Percentiles rank a stretch among this genome's conserved stretches.
These are phyloP conservation scores for Pichia eremophila DNA, from an alignment of 805 yeast genomes.

Conservation along the genomic window DNA sequence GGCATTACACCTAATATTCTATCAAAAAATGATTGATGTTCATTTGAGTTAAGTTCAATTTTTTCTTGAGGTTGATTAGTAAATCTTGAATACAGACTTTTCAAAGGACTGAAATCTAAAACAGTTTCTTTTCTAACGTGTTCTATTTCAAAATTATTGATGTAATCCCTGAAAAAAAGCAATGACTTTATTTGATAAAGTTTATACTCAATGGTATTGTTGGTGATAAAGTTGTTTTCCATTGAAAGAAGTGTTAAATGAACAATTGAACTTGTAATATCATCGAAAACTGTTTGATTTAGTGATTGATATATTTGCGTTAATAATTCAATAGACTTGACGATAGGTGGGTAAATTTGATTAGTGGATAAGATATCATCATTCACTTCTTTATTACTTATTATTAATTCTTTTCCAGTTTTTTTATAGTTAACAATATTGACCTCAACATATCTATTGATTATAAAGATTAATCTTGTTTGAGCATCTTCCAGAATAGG, in stretches of 20 bases:
- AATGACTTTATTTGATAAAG: slow-evolving; percentile 66
- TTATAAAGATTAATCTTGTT: slow-evolving; percentile 68
- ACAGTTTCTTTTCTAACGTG: slow-evolving; percentile 61
- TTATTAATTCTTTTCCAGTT: slow-evolving; percentile 54
- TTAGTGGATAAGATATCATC: not conserved
- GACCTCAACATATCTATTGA: slow-evolving; percentile 63
- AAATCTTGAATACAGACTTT: slow-evolving; percentile 30
- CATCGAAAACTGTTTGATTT: slow-evolving; percentile 73
- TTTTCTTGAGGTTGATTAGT: not conserved
- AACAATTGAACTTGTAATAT: slow-evolving; percentile 77
- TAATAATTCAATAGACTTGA: slow-evolving; percentile 56
- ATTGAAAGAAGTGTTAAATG: slow-evolving; percentile 65
- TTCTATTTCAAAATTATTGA: slow-evolving; percentile 72
- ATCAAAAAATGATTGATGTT: slow-evolving; percentile 15
- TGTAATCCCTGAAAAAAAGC: slow-evolving; percentile 57
- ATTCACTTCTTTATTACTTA: slow-evolving; percentile 34
- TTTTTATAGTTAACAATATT: slow-evolving; percentile 62
- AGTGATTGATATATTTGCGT: slow-evolving; percentile 75
- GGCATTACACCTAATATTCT: slow-evolving; percentile 55
- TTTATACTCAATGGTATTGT: slow-evolving; percentile 50
- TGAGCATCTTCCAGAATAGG: slow-evolving; percentile 74
- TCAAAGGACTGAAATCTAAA: slow-evolving; percentile 74
- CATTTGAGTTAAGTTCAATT: slow-evolving; percentile 6
- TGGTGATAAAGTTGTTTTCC: slow-evolving; percentile 38
- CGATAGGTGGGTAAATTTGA: slow-evolving; percentile 55